Conservation (phyloP, 805 yeast species). For the Ogataea kodamae region DNA sequence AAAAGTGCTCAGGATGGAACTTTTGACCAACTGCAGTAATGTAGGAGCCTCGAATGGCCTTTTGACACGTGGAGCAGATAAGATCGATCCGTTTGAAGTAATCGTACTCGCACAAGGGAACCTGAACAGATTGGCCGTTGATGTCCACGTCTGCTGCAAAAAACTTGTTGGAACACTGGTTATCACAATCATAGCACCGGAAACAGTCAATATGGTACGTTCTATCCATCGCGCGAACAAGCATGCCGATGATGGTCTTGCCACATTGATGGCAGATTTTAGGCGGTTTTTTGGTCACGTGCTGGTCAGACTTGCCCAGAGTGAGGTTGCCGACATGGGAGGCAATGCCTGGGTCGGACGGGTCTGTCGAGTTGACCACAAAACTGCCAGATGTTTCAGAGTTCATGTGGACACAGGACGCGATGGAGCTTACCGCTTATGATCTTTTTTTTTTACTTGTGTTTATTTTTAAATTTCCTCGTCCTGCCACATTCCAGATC, state of each 20-base stretch:
- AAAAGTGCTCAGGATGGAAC: slow-evolving; percentile 93
- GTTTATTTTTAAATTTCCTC: slow-evolving; percentile 6
- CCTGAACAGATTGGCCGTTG: slow-evolving; percentile 37
- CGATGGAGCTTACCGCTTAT: slow-evolving; percentile 7
- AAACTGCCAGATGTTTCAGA: slow-evolving; percentile 4
- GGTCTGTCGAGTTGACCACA: slow-evolving; percentile 2
- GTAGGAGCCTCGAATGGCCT: slow-evolving; percentile 86
- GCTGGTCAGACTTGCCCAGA: slow-evolving; percentile 11
- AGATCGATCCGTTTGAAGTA: slow-evolving; percentile 82
- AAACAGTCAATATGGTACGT: slow-evolving; percentile 88
- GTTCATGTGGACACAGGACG: slow-evolving; percentile 2
- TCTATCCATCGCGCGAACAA: slow-evolving; percentile 77
- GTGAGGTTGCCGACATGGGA: slow-evolving; percentile 3
- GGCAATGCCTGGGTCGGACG: slow-evolving; percentile 4
- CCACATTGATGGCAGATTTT: slow-evolving; percentile 52
- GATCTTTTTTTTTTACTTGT: slow-evolving; percentile 5
- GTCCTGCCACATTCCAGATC: slow-evolving; percentile 5
- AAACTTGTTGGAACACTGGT: slow-evolving; percentile 78
- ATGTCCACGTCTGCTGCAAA: slow-evolving; percentile 65
- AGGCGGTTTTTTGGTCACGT: slow-evolving; percentile 23
- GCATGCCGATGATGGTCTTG: slow-evolving; percentile 60
- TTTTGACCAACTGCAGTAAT: slow-evolving; percentile 90
- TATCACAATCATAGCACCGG: slow-evolving; percentile 79
- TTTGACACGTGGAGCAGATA: slow-evolving; percentile 82
- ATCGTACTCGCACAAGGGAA: slow-evolving; percentile 85